phyloP scores from a whole-genome alignment of 139 green algal genomes.

The Auxenochlorella protothecoides region DNA sequence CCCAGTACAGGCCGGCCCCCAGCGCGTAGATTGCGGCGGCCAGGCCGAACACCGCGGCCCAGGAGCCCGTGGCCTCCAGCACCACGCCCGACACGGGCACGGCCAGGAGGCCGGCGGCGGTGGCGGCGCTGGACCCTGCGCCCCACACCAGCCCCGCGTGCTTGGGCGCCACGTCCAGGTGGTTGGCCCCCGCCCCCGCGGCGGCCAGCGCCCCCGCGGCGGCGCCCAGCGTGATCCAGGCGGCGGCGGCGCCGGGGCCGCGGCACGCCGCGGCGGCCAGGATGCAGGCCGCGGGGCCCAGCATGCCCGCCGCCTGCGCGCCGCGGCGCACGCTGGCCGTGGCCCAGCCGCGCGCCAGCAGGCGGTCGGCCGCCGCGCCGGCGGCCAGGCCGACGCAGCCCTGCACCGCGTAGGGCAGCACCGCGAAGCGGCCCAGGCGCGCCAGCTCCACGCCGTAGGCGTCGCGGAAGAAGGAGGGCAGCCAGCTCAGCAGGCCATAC shows the following conservation, averaged over 20 bases:
- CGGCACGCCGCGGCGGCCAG: constrained; percentile 40
- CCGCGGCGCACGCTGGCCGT: constrained; percentile 15
- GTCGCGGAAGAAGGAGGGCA: constrained; percentile 71
- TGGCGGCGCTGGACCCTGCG: constrained; percentile 61
- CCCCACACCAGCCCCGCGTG: constrained; percentile 66
- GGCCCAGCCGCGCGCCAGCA: constrained; percentile 22
- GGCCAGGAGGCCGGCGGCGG: constrained; percentile 53
- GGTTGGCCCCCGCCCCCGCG: constrained; percentile 51
- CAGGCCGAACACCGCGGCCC: constrained; percentile 63
- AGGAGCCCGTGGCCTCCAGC: constrained; percentile 45
- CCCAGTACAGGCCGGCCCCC: constrained; percentile 37
- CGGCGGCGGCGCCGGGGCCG: constrained; percentile 27
- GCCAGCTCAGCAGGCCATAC: constrained; percentile 71
- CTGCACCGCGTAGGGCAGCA: constrained; percentile 63
- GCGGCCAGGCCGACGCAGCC: constrained; percentile 26
- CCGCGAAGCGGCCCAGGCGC: constrained; percentile 53
- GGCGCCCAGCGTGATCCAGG: constrained; percentile 55
- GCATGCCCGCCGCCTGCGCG: constrained; percentile 53
- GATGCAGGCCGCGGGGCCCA: constrained; percentile 59
- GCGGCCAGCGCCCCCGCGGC: constrained; percentile 63
- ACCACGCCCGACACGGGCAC: constrained; percentile 53
- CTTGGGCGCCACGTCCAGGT: constrained; percentile 64
- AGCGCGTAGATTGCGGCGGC: constrained; percentile 54
- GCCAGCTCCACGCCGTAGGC: constrained; percentile 43
- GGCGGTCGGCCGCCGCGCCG: constrained; percentile 26